Evolutionary conservation across 371 early-diverging fungal genomes (phyloP).

Genomic region (Encephalitozoon intestinalis): DNA sequence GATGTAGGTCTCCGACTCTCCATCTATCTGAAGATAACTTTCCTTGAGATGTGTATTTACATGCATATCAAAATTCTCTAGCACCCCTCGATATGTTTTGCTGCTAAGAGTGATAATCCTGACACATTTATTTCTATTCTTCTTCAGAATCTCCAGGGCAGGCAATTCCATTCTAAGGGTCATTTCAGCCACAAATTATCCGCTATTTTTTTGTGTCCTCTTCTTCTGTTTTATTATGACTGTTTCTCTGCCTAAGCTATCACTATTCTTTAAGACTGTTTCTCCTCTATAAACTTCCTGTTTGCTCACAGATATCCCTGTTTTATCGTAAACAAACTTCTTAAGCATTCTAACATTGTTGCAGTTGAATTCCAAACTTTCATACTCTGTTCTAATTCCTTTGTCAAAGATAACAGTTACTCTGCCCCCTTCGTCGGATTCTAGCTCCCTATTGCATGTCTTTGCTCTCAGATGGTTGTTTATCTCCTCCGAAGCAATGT

Average conservation of each 20-base stretch:
- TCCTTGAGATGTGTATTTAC: slow-evolving; percentile 16
- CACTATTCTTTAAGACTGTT: slow-evolving; percentile 6
- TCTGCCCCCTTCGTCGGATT: not conserved
- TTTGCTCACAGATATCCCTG: slow-evolving; percentile 27
- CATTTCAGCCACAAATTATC: not conserved
- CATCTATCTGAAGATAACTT: not conserved
- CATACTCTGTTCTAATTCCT: not conserved
- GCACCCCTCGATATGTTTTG: not conserved
- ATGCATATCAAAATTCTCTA: slow-evolving; percentile 23
- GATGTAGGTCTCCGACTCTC: not conserved
- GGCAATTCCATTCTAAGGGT: slow-evolving; percentile 1
- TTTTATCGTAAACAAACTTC: slow-evolving; percentile 17
- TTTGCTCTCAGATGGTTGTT: not conserved
- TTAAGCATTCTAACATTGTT: slow-evolving; percentile 10
- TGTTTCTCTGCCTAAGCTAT: not conserved
- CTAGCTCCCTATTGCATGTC: not conserved
- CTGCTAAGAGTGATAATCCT: slow-evolving; percentile 15
- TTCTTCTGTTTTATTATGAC: slow-evolving; percentile 22
- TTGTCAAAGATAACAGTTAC: slow-evolving; percentile 12
- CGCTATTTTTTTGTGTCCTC: slow-evolving; percentile 10
- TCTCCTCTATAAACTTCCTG: slow-evolving; percentile 8
- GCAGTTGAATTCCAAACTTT: not conserved
- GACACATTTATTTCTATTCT: not conserved
- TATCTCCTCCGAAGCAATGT: not conserved
- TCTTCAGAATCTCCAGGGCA: not conserved